These are phyloP conservation scores for Paecilomyces variotii DNA, from an alignment of 2,329 filamentous ascomycete genomes.

Conservation along the genomic window DNA sequence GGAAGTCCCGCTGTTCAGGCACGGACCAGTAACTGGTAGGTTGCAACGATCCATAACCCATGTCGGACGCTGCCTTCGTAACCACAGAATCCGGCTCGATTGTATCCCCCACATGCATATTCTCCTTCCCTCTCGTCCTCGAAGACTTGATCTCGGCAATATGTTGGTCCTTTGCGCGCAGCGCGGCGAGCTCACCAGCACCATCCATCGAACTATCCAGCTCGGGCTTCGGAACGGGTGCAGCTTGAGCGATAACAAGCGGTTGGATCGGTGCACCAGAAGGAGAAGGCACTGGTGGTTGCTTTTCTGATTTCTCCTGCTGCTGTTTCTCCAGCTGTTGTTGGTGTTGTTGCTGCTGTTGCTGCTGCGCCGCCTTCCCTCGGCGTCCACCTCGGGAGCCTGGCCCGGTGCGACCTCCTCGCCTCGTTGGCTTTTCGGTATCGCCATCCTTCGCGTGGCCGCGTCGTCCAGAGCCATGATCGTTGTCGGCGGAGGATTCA, in stretches of 20 bases:
- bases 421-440: conserved; percentile 26
- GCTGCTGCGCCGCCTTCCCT: conserved; percentile 24
- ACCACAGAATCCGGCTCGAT: conserved; percentile 20
- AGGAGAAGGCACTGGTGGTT: not conserved
- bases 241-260: conserved; percentile 10
- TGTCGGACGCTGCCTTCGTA: conserved; percentile 16
- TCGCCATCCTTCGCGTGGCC: conserved; percentile 28
- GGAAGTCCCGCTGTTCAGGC: conserved; percentile 41
- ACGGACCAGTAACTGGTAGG: conserved; percentile 47
- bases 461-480: conserved; percentile 25
- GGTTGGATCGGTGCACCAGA: conserved; percentile 5
- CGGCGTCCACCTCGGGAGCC: conserved; percentile 27
- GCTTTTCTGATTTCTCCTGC: not conserved
- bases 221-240: conserved; percentile 20
- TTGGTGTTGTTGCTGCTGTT: conserved; percentile 13
- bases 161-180: conserved; percentile 5
- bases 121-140: conserved; percentile 25
- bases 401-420: conserved; percentile 24
- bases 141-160: conserved; percentile 14
- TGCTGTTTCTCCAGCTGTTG: conserved; percentile 9
- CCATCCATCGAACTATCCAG: conserved; percentile 12
- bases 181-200: conserved; percentile 9
- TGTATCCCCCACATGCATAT: conserved; percentile 28
- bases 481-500: conserved; percentile 24
- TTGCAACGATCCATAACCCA: conserved; percentile 31